phyloP scores from a whole-genome alignment of 2,329 filamentous ascomycete genomes.

The Alternaria consortialis region DNA sequence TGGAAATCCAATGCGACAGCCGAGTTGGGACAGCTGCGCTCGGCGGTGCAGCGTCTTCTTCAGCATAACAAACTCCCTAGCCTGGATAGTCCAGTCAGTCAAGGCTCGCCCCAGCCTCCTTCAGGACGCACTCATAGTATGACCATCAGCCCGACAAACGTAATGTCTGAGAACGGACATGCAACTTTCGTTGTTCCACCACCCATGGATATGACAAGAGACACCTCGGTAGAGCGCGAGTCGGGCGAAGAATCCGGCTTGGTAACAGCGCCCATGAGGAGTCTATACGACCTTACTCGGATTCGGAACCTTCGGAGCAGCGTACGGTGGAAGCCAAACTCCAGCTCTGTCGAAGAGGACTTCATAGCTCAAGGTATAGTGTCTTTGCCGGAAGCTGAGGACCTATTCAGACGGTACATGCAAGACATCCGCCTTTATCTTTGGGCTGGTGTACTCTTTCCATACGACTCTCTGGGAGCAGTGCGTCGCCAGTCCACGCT shows the following conservation, averaged over 20 bases:
- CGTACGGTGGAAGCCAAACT: slow-evolving; percentile 33
- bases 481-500: slow-evolving; percentile 43
- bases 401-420: slow-evolving; percentile 42
- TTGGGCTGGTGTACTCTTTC: slow-evolving; percentile 45
- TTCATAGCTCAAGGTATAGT: slow-evolving; percentile 46
- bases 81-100: slow-evolving; percentile 25
- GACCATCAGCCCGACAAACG: slow-evolving; percentile 36
- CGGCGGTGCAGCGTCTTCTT: slow-evolving; percentile 40
- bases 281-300: slow-evolving; percentile 45
- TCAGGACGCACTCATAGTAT: slow-evolving; percentile 18
- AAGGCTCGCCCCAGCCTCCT: slow-evolving; percentile 22
- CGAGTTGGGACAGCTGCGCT: slow-evolving; percentile 37
- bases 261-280: slow-evolving; percentile 46
- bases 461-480: slow-evolving; percentile 41
- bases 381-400: slow-evolving; percentile 37
- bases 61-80: slow-evolving; percentile 38
- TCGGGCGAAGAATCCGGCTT: slow-evolving; percentile 37
- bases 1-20: slow-evolving; percentile 45
- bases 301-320: slow-evolving; percentile 46
- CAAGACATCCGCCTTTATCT: slow-evolving; percentile 44
- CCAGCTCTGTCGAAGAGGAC: slow-evolving; percentile 41
- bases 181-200: slow-evolving; percentile 37
- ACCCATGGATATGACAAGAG: slow-evolving; percentile 47
- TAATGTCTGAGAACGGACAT: slow-evolving; percentile 34
- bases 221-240: slow-evolving; percentile 44